Evolutionary conservation across 2,329 filamentous ascomycete genomes (phyloP), one percentile per base, ranked within the genome.

Genomic region (Colletotrichum tofieldiae): DNA sequence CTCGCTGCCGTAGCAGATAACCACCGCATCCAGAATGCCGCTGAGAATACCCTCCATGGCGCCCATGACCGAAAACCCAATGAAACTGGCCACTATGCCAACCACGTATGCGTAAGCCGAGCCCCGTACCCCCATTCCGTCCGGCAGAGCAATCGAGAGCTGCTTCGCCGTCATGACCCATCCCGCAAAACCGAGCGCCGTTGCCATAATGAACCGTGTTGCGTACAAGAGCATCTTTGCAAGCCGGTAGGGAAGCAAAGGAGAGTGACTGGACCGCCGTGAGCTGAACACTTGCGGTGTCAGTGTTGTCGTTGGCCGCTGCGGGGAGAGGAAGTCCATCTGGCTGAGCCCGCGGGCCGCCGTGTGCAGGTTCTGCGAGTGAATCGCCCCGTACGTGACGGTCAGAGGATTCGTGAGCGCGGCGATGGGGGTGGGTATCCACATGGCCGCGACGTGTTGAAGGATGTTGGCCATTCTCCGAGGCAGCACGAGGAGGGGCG

Each of bases 1-100:
- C 83, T 99, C 96, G 78, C 94, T 98, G 35, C 94, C 95, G 89
- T 97, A 98, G 85, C 96, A 99, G 16, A 99, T 92, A 32, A 98
- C 89, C 45, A 94, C 92, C 3, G 93, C 95, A 81, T 98, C 95
- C 5, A 98, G 90, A 64, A 98, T 95, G 65, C 94, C 94, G 63
- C 93, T 93, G 32, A 98, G 84, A 23, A 97, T 93, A 18, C 94
- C 93, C 80, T 98, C 95, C 89, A 97, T 96, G 2, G 95, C 93
- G 35, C 95, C 94, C 62, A 99, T 86, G 1, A 98, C 92, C 6
- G 94, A 95, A 92, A 96, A 99, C 9, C 96, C 96, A 76, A 99
- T 98, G 66, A 96, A 95, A 73, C 94, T 94, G 20, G 96, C 96
- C 76, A 98, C 93, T 74, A 99, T 82, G 12, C 95, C 96, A 29